phyloP scores from a whole-genome alignment of 352 stramenopile genomes.

The Pythium oligandrum region DNA sequence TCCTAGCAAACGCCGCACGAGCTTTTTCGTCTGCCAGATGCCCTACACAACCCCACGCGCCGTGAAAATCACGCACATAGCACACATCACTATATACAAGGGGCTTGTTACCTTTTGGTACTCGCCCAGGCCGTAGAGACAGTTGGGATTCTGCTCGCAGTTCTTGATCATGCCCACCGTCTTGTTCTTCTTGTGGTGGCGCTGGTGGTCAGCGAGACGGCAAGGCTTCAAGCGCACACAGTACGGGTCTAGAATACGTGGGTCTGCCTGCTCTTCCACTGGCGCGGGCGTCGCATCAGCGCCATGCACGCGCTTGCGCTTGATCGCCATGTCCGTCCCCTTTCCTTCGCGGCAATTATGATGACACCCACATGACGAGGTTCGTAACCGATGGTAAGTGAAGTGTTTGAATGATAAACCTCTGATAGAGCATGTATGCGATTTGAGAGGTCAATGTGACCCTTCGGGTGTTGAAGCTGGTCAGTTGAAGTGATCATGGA shows the following conservation, averaged over 20 bases:
- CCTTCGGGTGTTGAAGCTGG: too few species aligned
- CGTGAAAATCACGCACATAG: background rate
- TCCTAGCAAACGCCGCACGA: slow-evolving; percentile 51
- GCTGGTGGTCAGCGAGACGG: slow-evolving; percentile 56
- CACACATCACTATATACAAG: background rate
- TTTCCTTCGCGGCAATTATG: too few species aligned
- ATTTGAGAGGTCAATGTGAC: too few species aligned
- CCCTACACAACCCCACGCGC: slow-evolving; percentile 24
- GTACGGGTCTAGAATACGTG: slow-evolving; percentile 60
- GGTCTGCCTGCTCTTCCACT: slow-evolving; percentile 15
- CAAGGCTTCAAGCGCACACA: slow-evolving; percentile 35
- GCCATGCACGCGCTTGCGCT: slow-evolving; percentile 49
- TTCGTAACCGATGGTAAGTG: too few species aligned
- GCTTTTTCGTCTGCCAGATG: slow-evolving; percentile 57
- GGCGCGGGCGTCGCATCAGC: slow-evolving; percentile 2
- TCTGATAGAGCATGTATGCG: too few species aligned
- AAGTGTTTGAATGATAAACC: too few species aligned
- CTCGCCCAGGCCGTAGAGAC: slow-evolving; percentile 80
- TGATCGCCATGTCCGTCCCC: slow-evolving; percentile 8
- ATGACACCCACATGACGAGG: too few species aligned
- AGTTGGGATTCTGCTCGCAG: slow-evolving; percentile 83
- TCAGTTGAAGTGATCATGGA: too few species aligned
- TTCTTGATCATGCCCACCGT: slow-evolving; percentile 35
- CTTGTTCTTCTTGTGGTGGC: slow-evolving; percentile 53
- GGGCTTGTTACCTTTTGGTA: slow-evolving; percentile 34